Conservation (phyloP, 495 filamentous ascomycete species). For the Aspergillus bertholletiae region DNA sequence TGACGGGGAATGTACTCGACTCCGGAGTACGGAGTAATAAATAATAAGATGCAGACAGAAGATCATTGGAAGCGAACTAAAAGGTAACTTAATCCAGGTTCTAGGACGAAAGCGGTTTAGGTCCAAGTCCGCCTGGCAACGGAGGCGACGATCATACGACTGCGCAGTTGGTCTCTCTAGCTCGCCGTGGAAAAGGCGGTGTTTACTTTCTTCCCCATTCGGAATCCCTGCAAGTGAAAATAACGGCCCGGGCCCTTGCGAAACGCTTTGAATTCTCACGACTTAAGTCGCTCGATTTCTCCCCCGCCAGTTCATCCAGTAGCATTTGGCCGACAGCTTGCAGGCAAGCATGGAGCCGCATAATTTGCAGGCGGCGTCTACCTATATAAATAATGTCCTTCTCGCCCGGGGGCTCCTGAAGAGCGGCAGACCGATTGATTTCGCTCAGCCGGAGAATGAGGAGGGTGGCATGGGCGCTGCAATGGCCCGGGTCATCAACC, state of each 20-base stretch:
- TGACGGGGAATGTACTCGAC: no score
- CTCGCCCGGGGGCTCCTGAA: constrained; percentile 84
- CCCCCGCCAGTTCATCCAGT: background rate
- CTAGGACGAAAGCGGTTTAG: no score
- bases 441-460: constrained; percentile 67
- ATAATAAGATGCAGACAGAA: no score
- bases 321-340: constrained; percentile 18
- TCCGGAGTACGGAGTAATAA: no score
- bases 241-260: constrained; percentile 3
- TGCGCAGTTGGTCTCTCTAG: background rate
- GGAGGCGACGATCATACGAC: background rate
- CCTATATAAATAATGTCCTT: constrained; percentile 94
- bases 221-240: constrained; percentile 18
- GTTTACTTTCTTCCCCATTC: constrained; percentile 47
- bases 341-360: constrained; percentile 65
- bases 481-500: constrained; percentile 82
- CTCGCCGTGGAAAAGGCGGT: constrained; percentile 13
- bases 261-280: background rate
- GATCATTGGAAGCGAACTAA: no score
- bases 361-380: constrained; percentile 81
- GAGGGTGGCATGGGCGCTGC: constrained; percentile 62
- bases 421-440: constrained; percentile 81
- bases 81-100: no score
- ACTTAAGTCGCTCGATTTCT: background rate
- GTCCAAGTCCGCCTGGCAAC: constrained; percentile 2